Base-by-base conservation (phyloP, 176 grass and related monocot genomes). In the Avena atlantica region DNA sequence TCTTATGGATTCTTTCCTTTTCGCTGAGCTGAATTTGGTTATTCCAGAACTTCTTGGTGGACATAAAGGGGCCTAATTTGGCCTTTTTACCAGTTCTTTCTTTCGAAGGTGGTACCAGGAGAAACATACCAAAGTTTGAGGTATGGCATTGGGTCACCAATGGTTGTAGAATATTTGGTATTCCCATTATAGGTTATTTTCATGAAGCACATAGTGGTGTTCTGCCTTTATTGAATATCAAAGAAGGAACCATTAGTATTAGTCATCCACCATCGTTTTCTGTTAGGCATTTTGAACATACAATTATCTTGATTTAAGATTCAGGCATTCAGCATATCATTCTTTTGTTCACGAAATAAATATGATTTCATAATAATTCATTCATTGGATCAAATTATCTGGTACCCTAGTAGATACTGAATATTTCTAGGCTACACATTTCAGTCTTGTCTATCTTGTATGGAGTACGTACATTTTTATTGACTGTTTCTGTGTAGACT, bases 51-150 rank as follows among this genome's bases (percentile, higher is more conserved):
- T 99, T 99, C 83, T 60, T 96, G 78, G 90, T 99, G 84, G 97
- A 99, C 79, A 96, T 99, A 88, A 99, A 99, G 74, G 92, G 91
- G 27, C 89, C 94, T 49, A 91, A 70, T 87, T 44, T 96, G 82
- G 94, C 92, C 77, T 83, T 90, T 88, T 79, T 99, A 48, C 92
- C 94, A 11, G 91, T 99, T 17, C 90, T 96, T 87, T 81, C 97
- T 70, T 99, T 99, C 89, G 97, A 99, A 93, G 94, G 97, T 65
- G 92, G 97, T 60, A 99, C 94, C 20, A 92, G 92, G 87, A 96
- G 92, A 70, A 99, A 99, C 82, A 96, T 94, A 93, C 92, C 90
- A 10, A 99, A 96, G 82, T 99, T 91, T 23, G 94, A 99, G 97
- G 97, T 99, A 91, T 82, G 24, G 9, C 40, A 69, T 59, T 76